Evolutionary conservation across 139 green algal genomes (phyloP).

Genomic region (Mesostigma viride): DNA sequence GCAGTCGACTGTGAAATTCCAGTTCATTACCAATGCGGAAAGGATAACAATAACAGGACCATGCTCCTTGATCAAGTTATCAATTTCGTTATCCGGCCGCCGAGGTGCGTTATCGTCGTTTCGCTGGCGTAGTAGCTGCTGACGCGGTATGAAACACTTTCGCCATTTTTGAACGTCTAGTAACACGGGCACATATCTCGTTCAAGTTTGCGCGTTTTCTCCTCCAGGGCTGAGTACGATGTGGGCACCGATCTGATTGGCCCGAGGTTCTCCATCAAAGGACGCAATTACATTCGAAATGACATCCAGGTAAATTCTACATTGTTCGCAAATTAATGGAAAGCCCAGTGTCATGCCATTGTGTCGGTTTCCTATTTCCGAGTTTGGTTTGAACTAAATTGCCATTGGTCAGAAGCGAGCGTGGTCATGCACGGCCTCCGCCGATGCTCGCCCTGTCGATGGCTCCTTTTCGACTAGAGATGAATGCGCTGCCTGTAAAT

Average conservation of each 20-base stretch:
- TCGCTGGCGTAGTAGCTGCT: neutral
- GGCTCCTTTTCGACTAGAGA: too few species aligned
- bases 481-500: too few species aligned
- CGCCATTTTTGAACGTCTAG: neutral
- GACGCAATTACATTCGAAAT: constrained; percentile 10
- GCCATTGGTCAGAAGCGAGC: too few species aligned
- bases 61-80: constrained; percentile 24
- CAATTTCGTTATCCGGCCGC: constrained; percentile 30
- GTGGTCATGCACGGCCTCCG: too few species aligned
- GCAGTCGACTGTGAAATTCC: too few species aligned
- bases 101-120: constrained; percentile 8
- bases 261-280: constrained; percentile 21
- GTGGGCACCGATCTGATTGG: constrained; percentile 16
- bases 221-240: constrained; percentile 24
- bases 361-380: neutral
- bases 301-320: constrained; percentile 20
- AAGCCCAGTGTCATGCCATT: neutral
- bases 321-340: neutral
- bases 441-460: too few species aligned
- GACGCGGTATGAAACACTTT: neutral
- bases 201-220: neutral
- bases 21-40: too few species aligned
- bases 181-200: neutral
- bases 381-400: too few species aligned
- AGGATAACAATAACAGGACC: constrained; percentile 74